Evolutionary conservation across 73 alveolate species (phyloP), one percentile per base, ranked within the genome.

Genomic region (Chromera velia): DNA sequence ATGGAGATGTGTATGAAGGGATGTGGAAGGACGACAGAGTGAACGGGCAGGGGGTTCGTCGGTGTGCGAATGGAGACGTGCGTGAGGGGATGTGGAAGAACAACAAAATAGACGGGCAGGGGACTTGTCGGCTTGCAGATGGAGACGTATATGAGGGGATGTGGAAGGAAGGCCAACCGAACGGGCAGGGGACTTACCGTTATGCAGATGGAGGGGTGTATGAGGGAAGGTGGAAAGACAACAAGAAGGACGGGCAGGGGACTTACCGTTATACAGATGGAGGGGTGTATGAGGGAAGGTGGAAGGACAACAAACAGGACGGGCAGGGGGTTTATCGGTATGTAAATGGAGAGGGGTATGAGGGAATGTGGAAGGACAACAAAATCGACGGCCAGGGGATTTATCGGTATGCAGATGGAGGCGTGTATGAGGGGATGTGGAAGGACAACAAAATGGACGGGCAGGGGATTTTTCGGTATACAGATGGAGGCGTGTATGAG

Each of bases 21-120:
- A 80, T 74, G 29, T 85, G 77, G 78, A 34, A 70, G 29, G 71
- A 85, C 75, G 76, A 85, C 82, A 75, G 82, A 71, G 72, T 78
- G 73, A 73, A 85, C 34, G 91, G 91, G 24, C 76, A 34, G 75
- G 91, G 91, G 13, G 72, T 70, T 33, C 65, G 62, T 85, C 76
- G 64, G 75, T 85, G 83, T 62, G 72, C 81, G 32, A 81, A 85
- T 78, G 91, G 91, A 0, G 33, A 75, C 18, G 32, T 48, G 81
- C 75, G 75, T 75, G 30, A 68, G n/a, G 90, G 90, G 26, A 80
- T 74, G 29, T 85, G 77, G 78, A 34, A 70, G 29, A 70, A 85
- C 75, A 85, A 85, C 82, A 49, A 77, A 71, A 78, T 78, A 66
- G 75, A 85, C 34, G 91, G 91, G 24, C 76, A 34, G 75, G 91